Evolutionary conservation across 2,329 filamentous ascomycete species (phyloP), one percentile per base, ranked within the genome.

Genomic region (Harringtonia aguacate): DNA sequence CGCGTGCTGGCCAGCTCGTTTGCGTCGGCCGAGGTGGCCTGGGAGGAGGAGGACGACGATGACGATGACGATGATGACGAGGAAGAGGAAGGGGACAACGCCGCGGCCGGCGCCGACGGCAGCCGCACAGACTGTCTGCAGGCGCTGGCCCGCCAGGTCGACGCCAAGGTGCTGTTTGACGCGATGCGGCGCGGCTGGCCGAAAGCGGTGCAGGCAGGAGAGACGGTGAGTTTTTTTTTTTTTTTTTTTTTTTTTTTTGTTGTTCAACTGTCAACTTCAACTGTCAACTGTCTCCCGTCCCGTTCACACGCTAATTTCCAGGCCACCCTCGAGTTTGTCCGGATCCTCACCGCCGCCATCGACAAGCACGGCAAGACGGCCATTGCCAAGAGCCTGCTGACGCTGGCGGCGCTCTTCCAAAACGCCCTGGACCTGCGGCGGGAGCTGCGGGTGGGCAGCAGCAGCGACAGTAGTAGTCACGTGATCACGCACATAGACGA

Each of bases 291-390:
- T n/a, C n/a, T n/a, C n/a, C n/a, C n/a, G n/a, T n/a, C n/a, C n/a
- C n/a, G n/a, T n/a, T n/a, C n/a, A n/a, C 15, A 18, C 18, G 14
- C 9, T 15, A 47, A 46, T 39, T 14, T 44, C 12, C 54, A 82
- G 72, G 84, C 84, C 45, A 69, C 78, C 13, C 69, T 69, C 42
- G 85, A 94, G 58, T 76, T 79, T 50, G 67, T 94, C 14, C 69
- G 81, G 22, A 66, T 89, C 22, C 66, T 95, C 37, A 79, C 78
- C 28, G 68, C 77, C 36, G 76, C 84, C 3, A 77, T 95, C 46
- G 81, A 87, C 55, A 82, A 80, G 53, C 81, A 92, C 55, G 68
- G 81, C 18, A 97, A 95, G 67, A 72, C 79, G 1, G 71, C 73
- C 28, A 78, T 95, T n/a, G 74, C 80, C 30, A 90, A 87, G 66